Evolutionary conservation across 139 green algal species (phyloP).

Genomic region (Coelastrella sp.): DNA sequence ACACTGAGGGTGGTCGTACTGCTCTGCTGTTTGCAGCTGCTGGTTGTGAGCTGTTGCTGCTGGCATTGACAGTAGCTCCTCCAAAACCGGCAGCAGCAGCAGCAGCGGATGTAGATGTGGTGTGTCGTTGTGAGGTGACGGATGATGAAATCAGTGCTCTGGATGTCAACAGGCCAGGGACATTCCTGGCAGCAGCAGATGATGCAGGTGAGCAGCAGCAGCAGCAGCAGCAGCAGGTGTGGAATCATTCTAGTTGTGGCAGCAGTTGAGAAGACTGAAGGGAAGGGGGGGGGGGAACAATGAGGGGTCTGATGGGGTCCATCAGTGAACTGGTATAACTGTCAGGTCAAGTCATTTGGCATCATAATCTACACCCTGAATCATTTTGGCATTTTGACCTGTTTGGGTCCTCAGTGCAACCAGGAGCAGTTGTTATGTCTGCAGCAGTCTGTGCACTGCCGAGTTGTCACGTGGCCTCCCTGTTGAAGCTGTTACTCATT

Average conservation of each 20-base stretch:
- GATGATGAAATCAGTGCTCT: constrained; percentile 31
- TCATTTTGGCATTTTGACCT: no score
- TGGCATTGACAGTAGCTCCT: not conserved
- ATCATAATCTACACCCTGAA: not conserved
- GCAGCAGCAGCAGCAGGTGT: not conserved
- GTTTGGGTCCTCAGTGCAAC: no score
- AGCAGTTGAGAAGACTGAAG: constrained; percentile 7
- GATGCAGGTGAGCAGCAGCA: not conserved
- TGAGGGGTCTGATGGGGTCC: not conserved
- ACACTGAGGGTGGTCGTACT: not conserved
- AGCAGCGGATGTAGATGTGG: not conserved
- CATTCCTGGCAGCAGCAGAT: constrained; percentile 9
- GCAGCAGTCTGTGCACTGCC: no score
- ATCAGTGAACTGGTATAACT: not conserved
- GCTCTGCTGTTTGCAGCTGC: not conserved
- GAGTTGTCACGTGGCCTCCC: no score
- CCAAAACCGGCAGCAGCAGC: constrained; percentile 17
- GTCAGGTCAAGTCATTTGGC: not conserved
- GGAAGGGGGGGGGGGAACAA: not conserved
- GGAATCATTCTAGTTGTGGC: not conserved
- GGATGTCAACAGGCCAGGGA: not conserved
- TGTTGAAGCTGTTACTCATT: no score
- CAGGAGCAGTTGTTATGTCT: no score
- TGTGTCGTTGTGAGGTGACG: not conserved
- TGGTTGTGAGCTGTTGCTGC: not conserved